Evolutionary conservation across 768 basidiomycete species (phyloP), one percentile per base, ranked within the genome.

Genomic region (Fomitopsis serialis): DNA sequence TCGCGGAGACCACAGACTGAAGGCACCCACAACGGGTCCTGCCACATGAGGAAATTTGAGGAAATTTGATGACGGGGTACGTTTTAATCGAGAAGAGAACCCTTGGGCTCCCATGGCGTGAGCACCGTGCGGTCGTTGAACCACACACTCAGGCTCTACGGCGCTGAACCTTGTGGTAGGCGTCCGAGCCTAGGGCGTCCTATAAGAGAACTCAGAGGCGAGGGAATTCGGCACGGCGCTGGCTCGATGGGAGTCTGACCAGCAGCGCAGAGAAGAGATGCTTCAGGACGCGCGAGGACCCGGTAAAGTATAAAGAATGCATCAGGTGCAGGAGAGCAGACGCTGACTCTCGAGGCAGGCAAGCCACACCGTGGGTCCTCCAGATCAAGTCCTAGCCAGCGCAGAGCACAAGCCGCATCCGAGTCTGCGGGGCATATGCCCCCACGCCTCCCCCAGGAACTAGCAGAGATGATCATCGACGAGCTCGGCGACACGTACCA

Each of bases 401-500:
- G 15, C 15, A 17, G 7, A 15, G 15, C 37, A 19, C 37, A 40
- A 19, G 8, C 15, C 6, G 13, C 37, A 15, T 8, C 37, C 19
- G 37, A 19, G 37, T 23, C 23, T 23, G 44, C 44, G 44, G 44
- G 23, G 27, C 23, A 24, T 48, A 42, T n/a, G 42, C 24, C 42
- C 22, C 50, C 50, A 10, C 9, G 42, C 7, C 22, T 51, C 3
- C 50, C 50, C 9, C 50, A 42, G 40, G 50, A 51, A 23, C 12
- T 51, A 11, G 8, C 50, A 19, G 50, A 51, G 21, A 37, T 32
- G 37, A 34, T 51, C 37, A 51, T 51, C 27, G 50, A 51, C 50
- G 37, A 42, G 23, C 50, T 51, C 4, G 50, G 40, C 6, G 2
- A 8, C 23, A 21, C 50, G 11, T 51, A 51, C 50, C 24, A 51